These are phyloP conservation scores for Camellia oleifera DNA, from an alignment of 179 eudicot species.

Conservation along the genomic window DNA sequence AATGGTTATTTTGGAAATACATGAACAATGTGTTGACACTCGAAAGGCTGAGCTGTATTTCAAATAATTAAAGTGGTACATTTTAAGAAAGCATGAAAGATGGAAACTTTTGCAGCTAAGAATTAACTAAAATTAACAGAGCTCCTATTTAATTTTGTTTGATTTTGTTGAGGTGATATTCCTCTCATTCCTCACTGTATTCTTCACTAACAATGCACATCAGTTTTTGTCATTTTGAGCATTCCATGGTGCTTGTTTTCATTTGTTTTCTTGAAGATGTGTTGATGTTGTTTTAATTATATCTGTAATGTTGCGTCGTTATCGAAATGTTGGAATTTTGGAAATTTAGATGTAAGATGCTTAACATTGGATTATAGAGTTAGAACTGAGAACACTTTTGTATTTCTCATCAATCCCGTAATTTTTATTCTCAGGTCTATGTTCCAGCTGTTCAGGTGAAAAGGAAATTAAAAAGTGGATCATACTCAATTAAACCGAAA, in stretches of 20 bases:
- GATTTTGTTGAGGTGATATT: not conserved
- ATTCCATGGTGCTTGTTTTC: not conserved
- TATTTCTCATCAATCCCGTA: not conserved
- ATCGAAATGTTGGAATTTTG: not conserved
- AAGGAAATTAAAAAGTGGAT: slow-evolving; percentile 76
- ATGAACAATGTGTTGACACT: not conserved
- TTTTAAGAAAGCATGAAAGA: not conserved
- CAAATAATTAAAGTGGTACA: not conserved
- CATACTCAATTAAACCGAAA: slow-evolving; percentile 68
- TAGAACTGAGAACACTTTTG: not conserved
- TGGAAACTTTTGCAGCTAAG: not conserved
- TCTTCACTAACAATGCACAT: not conserved
- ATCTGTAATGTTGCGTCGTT: not conserved
- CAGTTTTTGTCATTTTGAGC: not conserved
- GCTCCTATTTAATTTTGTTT: not conserved
- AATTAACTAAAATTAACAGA: not conserved
- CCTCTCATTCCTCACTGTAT: not conserved
- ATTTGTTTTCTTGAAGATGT: not conserved
- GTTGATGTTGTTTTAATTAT: not conserved
- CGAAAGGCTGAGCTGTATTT: no score
- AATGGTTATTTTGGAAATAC: not conserved
- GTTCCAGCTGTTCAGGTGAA: slow-evolving; percentile 68
- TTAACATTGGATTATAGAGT: not conserved
- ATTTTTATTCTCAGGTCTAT: slow-evolving; percentile 58
- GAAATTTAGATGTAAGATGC: not conserved